Evolutionary conservation across 2,329 filamentous ascomycete species (phyloP).

Genomic region (Trichoderma sp.): DNA sequence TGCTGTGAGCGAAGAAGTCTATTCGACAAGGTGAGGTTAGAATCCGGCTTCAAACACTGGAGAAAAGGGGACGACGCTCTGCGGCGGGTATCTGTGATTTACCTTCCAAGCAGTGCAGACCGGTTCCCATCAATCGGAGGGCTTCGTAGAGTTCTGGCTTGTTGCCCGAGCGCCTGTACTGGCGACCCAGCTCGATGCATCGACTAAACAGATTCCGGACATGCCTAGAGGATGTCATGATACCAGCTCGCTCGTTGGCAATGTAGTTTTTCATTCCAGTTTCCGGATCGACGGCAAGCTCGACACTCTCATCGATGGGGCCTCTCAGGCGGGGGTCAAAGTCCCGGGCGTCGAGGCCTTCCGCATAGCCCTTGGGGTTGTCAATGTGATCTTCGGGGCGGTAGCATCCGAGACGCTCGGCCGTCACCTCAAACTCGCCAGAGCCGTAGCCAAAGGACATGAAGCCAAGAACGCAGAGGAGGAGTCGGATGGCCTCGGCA

Average conservation of each 20-base stretch:
- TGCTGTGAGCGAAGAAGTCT: constrained; percentile 91
- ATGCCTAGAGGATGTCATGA: constrained; percentile 77
- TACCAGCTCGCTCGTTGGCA: constrained; percentile 73
- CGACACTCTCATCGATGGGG: constrained; percentile 72
- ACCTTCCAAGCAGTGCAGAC: constrained; percentile 83
- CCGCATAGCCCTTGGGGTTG: constrained; percentile 84
- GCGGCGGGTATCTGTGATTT: constrained; percentile 21
- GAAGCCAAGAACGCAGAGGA: constrained; percentile 87
- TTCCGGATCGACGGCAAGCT: constrained; percentile 72
- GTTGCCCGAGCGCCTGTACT: constrained; percentile 57
- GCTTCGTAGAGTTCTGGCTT: constrained; percentile 81
- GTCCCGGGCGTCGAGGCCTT: constrained; percentile 78
- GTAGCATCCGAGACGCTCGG: constrained; percentile 79
- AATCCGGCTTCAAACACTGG: neutral
- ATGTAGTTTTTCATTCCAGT: constrained; percentile 93
- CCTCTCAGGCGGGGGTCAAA: constrained; percentile 80
- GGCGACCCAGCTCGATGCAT: constrained; percentile 76
- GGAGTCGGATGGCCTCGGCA: constrained; percentile 82
- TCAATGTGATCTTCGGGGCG: constrained; percentile 72
- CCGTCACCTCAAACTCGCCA: constrained; percentile 78
- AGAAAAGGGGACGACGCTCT: neutral
- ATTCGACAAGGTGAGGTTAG: neutral
- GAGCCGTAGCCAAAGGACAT: constrained; percentile 84
- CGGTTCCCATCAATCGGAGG: constrained; percentile 80
- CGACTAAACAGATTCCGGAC: constrained; percentile 69